phyloP scores from a whole-genome alignment of 306 rosid genomes.

The Acacia acuminata region DNA sequence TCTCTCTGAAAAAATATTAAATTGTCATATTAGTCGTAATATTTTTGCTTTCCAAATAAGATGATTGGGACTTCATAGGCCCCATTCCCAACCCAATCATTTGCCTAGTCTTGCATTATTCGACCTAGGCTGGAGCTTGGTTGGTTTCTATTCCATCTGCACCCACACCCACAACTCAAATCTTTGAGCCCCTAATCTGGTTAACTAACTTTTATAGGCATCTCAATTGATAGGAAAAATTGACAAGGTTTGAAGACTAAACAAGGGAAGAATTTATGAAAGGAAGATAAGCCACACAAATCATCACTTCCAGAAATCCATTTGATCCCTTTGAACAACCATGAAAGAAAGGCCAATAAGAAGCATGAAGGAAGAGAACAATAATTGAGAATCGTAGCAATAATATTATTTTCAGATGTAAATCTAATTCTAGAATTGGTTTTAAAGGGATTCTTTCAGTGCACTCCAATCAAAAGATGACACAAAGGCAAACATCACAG shows the following conservation, averaged over 20 bases:
- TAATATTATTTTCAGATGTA: not conserved
- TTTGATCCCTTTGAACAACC: not conserved
- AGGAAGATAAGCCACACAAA: not conserved
- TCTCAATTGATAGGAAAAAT: not conserved
- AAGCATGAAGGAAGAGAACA: not conserved
- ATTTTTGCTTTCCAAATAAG: not conserved
- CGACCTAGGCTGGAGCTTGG: not conserved
- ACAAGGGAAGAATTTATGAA: not conserved
- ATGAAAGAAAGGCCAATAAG: not conserved
- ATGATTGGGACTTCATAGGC: not conserved
- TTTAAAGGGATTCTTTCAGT: not conserved
- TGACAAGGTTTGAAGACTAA: not conserved
- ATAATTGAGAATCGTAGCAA: not conserved
- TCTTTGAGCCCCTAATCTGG: not conserved
- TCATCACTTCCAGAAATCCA: not conserved
- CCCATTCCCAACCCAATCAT: not conserved
- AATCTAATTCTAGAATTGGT: not conserved
- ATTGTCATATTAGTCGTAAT: not conserved
- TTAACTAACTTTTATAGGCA: not conserved
- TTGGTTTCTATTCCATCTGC: not conserved
- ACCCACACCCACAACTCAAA: not conserved
- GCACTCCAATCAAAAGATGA: too few relatives aligned
- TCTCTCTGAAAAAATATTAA: not conserved
- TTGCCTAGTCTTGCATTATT: not conserved
- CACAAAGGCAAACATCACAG: too few relatives aligned